Evolutionary conservation across 768 basidiomycete species (phyloP), one percentile per base, ranked within the genome.

Genomic region (Termitomyces sp.): DNA sequence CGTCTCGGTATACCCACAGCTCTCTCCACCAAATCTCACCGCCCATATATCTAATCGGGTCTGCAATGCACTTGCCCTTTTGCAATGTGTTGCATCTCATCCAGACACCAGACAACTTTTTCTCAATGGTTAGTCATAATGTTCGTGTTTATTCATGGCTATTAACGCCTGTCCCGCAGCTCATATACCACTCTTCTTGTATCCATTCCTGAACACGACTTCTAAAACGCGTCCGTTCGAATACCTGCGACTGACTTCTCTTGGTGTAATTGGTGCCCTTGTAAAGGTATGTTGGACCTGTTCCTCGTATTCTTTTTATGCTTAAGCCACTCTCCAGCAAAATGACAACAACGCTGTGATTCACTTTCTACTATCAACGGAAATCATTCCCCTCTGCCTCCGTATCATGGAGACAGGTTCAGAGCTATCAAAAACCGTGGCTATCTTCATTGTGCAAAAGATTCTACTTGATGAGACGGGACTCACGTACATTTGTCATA

Each of bases 391-490:
- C 35, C 89, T 99, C 62, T 99, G 97, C 70, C 85, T 99, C 50
- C 89, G 97, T 52, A 99, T 99, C 72, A 99, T 99, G 97, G 97
- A 99, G 73, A 98, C 97, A 3, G 97, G 97, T 42, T 97, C 95
- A 3, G 97, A 99, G 66, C 84, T 99, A 17, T 94, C 92, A 57
- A 99, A 99, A 76, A 99, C 97, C 0, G 97, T 99, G 44, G 97
- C 97, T 42, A 99, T 99, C 66, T 99, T 99, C 74, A 99, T 99
- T 66, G 97, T 99, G 4, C 97, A 99, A 72, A 99, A 99, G 75
- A 92, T 93, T 58, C 81, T 99, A 16, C 81, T 98, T 53, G 97
- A 99, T 71, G 97, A 99, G 73, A 94, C 96, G 3, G 97, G 97
- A 19, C 76, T 99, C 58, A 95, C 94, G 16, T 99, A 99, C 72